Percentiles rank a stretch among this genome's conserved stretches.
These are phyloP conservation scores for Globisporangium camurandrum DNA, from an alignment of 352 stramenopile genomes.

Conservation along the genomic window DNA sequence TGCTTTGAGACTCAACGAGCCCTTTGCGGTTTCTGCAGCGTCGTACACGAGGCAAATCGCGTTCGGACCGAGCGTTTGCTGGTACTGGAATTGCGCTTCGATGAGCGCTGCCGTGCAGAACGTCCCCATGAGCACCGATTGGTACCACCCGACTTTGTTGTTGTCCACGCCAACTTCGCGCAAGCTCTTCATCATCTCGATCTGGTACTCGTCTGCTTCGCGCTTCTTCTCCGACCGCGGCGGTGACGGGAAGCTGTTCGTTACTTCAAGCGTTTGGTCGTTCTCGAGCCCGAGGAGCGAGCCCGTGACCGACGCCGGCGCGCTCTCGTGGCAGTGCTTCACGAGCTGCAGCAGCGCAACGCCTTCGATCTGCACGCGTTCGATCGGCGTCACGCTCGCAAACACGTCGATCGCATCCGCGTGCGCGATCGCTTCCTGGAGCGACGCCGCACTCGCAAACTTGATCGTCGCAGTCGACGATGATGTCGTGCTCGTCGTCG, in stretches of 20 bases:
- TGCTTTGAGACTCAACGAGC: constrained; percentile 92
- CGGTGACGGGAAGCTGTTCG: constrained; percentile 96
- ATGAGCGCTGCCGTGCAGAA: constrained; percentile 94
- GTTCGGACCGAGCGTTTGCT: constrained; percentile 95
- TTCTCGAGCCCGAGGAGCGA: constrained; percentile 94
- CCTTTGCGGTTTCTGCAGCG: constrained; percentile 92
- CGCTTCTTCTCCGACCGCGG: constrained; percentile 68
- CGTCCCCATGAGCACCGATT: constrained; percentile 95
- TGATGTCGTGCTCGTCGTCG: constrained; percentile 12
- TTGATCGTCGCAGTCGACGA: constrained; percentile 9
- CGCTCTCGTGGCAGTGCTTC: constrained; percentile 97
- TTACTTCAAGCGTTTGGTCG: constrained; percentile 90
- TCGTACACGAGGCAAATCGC: constrained; percentile 98
- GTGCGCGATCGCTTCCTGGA: constrained; percentile 14
- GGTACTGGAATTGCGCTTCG: constrained; percentile 95
- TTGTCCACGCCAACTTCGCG: constrained; percentile 98
- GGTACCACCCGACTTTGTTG: constrained; percentile 99
- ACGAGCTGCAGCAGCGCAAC: constrained; percentile 92
- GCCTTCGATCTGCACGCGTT: constrained; percentile 68
- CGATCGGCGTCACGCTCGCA: constrained; percentile 54
- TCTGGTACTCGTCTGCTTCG: constrained; percentile 92
- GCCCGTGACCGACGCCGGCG: constrained; percentile 90
- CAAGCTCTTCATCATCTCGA: constrained; percentile 99
- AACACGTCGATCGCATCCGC: constrained; percentile 63
- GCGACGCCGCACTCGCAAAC: constrained; percentile 8